These are phyloP conservation scores for Pseudogymnoascus sp. DNA, from an alignment of 2,329 filamentous ascomycete genomes.

Conservation along the genomic window DNA sequence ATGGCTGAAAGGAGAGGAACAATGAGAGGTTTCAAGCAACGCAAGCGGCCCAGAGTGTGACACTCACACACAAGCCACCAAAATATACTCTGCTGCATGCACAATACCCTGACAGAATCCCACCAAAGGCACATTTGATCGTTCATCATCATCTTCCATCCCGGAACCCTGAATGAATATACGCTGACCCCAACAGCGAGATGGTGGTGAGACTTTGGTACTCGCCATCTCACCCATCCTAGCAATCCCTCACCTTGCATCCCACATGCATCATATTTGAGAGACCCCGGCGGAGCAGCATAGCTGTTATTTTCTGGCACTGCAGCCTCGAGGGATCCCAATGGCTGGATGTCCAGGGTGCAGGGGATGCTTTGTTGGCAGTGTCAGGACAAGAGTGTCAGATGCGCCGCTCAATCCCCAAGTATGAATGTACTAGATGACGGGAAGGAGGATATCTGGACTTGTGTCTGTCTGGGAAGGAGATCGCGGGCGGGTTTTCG, in stretches of 20 bases:
- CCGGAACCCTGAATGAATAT: neutral
- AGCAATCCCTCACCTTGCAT: neutral
- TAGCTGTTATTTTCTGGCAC: neutral
- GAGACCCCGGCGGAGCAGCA: neutral
- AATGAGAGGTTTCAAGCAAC: neutral
- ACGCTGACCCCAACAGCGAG: neutral
- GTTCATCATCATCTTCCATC: neutral
- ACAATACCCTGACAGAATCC: neutral
- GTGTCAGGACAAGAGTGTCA: neutral
- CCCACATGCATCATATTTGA: neutral
- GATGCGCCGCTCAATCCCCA: neutral
- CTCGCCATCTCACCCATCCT: neutral
- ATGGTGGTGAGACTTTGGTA: neutral
- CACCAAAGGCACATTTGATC: neutral
- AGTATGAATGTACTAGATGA: neutral
- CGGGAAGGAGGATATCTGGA: neutral
- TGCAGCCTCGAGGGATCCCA: neutral
- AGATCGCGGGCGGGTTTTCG: neutral
- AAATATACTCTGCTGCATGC: neutral
- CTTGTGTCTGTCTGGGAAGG: neutral
- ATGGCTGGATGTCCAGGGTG: neutral
- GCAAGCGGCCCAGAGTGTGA: neutral
- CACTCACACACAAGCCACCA: neutral
- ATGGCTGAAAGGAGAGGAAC: neutral
- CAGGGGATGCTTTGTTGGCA: neutral